Percentiles rank a stretch among this genome's conserved stretches.
Conservation (phyloP, 2,329 filamentous ascomycete genomes). For the Ustilaginoidea virens region DNA sequence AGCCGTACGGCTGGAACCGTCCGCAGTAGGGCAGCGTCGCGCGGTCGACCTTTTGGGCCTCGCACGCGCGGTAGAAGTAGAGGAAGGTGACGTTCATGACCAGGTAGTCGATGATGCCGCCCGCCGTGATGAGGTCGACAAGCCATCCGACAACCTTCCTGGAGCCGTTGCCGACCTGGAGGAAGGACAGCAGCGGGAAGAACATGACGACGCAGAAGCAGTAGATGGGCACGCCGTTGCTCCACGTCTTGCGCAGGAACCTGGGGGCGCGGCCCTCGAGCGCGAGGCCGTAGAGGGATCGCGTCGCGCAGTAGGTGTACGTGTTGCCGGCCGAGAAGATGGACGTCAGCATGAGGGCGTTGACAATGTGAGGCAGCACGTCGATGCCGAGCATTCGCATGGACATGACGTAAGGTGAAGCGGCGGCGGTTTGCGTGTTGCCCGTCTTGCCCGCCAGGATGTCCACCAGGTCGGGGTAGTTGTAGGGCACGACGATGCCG, state of each 20-base stretch:
- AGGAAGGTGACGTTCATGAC: constrained; percentile 32
- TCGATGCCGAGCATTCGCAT: constrained; percentile 38
- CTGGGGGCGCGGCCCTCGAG: constrained; percentile 31
- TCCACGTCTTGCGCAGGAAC: constrained; percentile 42
- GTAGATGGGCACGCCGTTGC: constrained; percentile 44
- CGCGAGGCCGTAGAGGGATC: constrained; percentile 34
- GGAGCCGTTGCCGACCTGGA: constrained; percentile 32
- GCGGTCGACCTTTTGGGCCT: constrained; percentile 37
- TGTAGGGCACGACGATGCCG: constrained; percentile 50
- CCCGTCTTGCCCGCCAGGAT: constrained; percentile 29
- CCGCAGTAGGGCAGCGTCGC: constrained; percentile 39
- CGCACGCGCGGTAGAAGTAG: constrained; percentile 34
- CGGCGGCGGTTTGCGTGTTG: constrained; percentile 28
- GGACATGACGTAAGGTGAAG: constrained; percentile 48
- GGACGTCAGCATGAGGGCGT: constrained; percentile 31
- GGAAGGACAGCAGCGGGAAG: constrained; percentile 37
- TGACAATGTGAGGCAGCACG: constrained; percentile 41
- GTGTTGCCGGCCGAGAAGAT: constrained; percentile 33
- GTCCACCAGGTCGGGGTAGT: constrained; percentile 36
- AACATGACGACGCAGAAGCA: constrained; percentile 37
- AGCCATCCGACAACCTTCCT: constrained; percentile 37
- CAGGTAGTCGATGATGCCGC: constrained; percentile 47
- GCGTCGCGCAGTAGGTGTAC: constrained; percentile 35
- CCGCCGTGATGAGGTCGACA: constrained; percentile 39
- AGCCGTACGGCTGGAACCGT: constrained; percentile 42